A percentile compares a stretch with the other conserved stretches of the same genome.
Evolutionary conservation across 192 early-diverging fungal species (phyloP).

Genomic region (Phycomyces blakesleeanus): DNA sequence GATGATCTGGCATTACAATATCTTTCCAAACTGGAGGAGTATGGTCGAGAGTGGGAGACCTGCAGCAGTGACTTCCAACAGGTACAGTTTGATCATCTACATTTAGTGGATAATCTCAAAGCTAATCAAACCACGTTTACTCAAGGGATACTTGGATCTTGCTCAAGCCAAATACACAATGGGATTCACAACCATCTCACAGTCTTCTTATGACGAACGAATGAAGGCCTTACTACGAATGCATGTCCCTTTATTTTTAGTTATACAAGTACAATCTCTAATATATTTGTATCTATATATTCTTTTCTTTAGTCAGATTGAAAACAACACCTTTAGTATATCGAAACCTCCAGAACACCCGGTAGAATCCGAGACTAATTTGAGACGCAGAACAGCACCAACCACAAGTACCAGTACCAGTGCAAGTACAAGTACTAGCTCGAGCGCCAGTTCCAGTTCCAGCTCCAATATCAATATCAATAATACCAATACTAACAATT

Average conservation of each 20-base stretch:
- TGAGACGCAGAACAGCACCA: background rate
- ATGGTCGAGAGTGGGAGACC: slow-evolving; percentile 22
- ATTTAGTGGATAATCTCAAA: no score
- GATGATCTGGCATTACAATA: slow-evolving; percentile 22
- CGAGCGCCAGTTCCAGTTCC: no score
- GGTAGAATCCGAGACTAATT: background rate
- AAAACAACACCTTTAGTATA: no score
- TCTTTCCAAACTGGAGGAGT: slow-evolving; percentile 15
- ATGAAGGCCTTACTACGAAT: slow-evolving; percentile 38
- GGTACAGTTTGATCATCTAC: slow-evolving; percentile 15
- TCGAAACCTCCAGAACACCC: no score
- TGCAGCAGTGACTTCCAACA: slow-evolving; percentile 17
- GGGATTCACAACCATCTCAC: slow-evolving; percentile 33
- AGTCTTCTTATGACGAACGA: slow-evolving; percentile 39
- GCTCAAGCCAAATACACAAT: slow-evolving; percentile 48
- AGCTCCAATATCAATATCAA: no score
- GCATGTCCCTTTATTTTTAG: slow-evolving; percentile 15
- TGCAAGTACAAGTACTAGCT: no score
- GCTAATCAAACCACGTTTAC: background rate
- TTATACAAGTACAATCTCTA: background rate
- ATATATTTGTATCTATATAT: no score
- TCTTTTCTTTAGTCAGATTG: no score
- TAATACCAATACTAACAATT: background rate
- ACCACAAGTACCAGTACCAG: background rate
- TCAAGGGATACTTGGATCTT: slow-evolving; percentile 36